These are phyloP conservation scores for Linnemannia schmuckeri DNA, from an alignment of 192 early-diverging fungal species.

Conservation along the genomic window DNA sequence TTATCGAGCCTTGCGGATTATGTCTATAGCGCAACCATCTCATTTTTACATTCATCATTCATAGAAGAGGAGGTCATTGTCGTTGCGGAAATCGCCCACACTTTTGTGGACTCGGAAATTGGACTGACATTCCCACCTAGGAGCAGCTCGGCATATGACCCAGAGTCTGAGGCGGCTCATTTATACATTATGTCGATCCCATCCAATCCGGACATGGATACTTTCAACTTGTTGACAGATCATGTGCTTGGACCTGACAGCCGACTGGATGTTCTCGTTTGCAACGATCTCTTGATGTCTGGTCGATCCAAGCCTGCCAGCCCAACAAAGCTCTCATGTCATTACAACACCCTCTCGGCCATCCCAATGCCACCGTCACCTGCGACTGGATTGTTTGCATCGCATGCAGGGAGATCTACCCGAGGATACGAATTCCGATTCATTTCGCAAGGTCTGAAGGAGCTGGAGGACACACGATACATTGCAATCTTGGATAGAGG, in stretches of 20 bases:
- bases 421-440: constrained; percentile 34
- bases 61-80: constrained; percentile 22
- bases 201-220: constrained; percentile 34
- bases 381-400: background rate
- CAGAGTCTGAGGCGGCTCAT: constrained; percentile 17
- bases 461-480: constrained; percentile 14
- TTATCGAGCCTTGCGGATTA: background rate
- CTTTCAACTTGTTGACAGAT: constrained; percentile 63
- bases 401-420: constrained; percentile 25
- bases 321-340: constrained; percentile 22
- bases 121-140: constrained; percentile 22
- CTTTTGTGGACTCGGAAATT: constrained; percentile 15
- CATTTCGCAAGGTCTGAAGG: constrained; percentile 17
- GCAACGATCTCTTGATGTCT: constrained; percentile 41
- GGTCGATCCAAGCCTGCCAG: background rate
- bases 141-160: constrained; percentile 9
- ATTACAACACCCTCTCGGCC: constrained; percentile 14
- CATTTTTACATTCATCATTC: background rate
- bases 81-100: constrained; percentile 22
- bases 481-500: constrained; percentile 55
- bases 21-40: background rate
- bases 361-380: constrained; percentile 40
- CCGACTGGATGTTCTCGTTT: constrained; percentile 61
- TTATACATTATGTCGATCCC: constrained; percentile 60
- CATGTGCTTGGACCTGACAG: constrained; percentile 46